Evolutionary conservation across 306 rosid genomes (phyloP).

Genomic region (Rosa multiflora): DNA sequence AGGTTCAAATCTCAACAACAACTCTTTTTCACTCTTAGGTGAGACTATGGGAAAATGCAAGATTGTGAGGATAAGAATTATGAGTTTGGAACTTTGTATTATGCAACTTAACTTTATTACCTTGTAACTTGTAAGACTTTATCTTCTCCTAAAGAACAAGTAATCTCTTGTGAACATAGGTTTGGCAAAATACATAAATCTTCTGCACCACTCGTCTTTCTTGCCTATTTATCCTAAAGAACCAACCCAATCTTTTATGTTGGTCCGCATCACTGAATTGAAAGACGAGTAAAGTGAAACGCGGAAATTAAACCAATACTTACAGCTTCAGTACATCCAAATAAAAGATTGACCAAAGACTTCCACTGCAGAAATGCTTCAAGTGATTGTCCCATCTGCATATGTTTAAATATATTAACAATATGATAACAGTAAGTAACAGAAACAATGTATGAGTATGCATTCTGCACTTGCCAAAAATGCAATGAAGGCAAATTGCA

Average conservation of each 20-base stretch:
- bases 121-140: neutral
- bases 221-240: neutral
- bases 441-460: slow-evolving; percentile 6
- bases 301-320: slow-evolving; percentile 30
- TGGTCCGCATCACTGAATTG: neutral
- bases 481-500: slow-evolving; percentile 83
- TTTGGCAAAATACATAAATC: neutral
- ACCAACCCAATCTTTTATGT: neutral
- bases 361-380: slow-evolving; percentile 96
- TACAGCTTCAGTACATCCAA: slow-evolving; percentile 90
- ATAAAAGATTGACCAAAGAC: slow-evolving; percentile 70
- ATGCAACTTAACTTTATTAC: neutral
- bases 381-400: slow-evolving; percentile 95
- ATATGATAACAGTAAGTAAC: slow-evolving; percentile 4
- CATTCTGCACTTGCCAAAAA: slow-evolving; percentile 55
- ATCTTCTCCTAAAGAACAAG: neutral
- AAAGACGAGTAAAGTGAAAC: neutral
- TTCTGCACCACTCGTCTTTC: neutral
- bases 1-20: neutral
- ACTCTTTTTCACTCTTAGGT: neutral
- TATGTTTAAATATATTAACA: slow-evolving; percentile 22
- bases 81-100: neutral
- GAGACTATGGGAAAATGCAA: neutral
- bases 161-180: neutral
- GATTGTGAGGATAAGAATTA: neutral